Evolutionary conservation across 768 basidiomycete species (phyloP), one percentile per base, ranked within the genome.

Genomic region (Tylopilus cervinicoccineus): DNA sequence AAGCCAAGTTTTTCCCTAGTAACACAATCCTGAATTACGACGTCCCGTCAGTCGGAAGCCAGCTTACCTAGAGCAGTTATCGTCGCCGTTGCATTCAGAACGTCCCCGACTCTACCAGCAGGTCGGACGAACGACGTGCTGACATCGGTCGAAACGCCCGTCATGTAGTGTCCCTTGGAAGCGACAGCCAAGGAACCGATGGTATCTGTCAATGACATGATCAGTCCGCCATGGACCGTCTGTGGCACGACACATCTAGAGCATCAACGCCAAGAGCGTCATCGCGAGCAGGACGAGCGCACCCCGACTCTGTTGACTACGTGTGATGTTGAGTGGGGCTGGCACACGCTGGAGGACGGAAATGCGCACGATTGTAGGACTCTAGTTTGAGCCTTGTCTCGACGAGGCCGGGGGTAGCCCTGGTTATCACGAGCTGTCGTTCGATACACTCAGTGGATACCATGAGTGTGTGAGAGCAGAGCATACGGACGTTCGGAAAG

Each of bases 251-350:
- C 7, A 16, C n/a, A 16, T 31, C 20, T 2, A 16, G 29, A 22
- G 31, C 10, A 24, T 55, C 31, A 61, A 47, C 11, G 3, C 8
- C 5, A 6, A 41, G 20, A n/a, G 13, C 4, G 10, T 13, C 22
- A 26, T 45, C 23, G 22, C 45, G 50, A 48, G 19, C 34, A 8
- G 11, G 39, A 37, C 38, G 37, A 24, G 72, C 76, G 55, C 62
- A 91, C 89, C 57, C 88, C 85, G 53, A 90, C 86, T 59, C 89
- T 76, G 63, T 93, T 93, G 48, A 88, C 89, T 92, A 58, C 1
- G 41, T 23, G 7, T 23, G 26, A 17, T 19, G 14, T 34, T 54
- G 33, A 50, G 45, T 46, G 27, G 19, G 41, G 32, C 36, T 33
- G 26, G 27, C 2, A 31, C 28, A 11, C 11, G 32, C 19, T 23